phyloP scores from a whole-genome alignment of 208 protist species.

The Histomonas meleagridis region DNA sequence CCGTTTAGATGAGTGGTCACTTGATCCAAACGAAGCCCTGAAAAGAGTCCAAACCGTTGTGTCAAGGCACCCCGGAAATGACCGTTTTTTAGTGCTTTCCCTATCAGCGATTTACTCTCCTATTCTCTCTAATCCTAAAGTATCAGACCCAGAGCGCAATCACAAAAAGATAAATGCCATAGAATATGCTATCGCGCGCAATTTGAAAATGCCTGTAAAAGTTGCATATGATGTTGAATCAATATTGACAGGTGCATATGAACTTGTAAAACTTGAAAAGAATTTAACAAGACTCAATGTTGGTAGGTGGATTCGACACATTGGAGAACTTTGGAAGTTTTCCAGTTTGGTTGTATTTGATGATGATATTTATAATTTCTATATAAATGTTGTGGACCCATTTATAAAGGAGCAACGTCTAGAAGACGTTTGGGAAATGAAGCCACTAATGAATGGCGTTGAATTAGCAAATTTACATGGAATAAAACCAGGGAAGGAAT shows the following conservation, averaged over 20 bases:
- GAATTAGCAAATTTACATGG: neutral
- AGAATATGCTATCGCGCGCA: neutral
- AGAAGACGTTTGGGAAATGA: neutral
- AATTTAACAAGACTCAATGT: neutral
- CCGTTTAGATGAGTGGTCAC: neutral
- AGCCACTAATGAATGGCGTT: neutral
- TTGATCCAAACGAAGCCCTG: neutral
- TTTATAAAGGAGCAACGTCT: neutral
- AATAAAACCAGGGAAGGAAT: neutral
- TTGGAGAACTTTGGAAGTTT: neutral
- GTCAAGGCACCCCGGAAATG: neutral
- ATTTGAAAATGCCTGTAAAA: neutral
- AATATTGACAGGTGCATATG: neutral
- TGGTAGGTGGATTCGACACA: neutral
- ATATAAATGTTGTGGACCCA: neutral
- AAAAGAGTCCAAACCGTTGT: neutral
- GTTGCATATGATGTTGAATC: neutral
- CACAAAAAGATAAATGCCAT: neutral
- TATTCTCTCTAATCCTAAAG: neutral
- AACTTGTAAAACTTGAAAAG: neutral
- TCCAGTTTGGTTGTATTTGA: neutral
- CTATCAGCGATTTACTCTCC: neutral
- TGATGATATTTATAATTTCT: neutral
- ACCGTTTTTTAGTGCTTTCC: neutral
- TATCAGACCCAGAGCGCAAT: neutral